These are phyloP conservation scores for Wickerhamomyces mucosus DNA, from an alignment of 805 yeast species.

Conservation along the genomic window DNA sequence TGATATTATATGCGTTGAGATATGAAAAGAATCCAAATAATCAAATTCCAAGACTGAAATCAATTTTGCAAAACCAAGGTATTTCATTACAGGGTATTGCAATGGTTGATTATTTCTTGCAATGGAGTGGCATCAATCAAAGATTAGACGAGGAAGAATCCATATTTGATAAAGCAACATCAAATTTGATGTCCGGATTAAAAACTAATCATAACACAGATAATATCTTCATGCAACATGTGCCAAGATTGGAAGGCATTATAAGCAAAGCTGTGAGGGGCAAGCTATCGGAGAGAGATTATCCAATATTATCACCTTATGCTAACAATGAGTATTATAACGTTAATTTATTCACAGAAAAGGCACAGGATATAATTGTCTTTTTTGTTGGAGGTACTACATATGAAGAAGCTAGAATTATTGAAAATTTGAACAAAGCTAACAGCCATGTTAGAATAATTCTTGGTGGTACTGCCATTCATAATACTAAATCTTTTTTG, in stretches of 20 bases:
- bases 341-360: constrained; percentile 19
- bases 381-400: constrained; percentile 85
- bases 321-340: constrained; percentile 8
- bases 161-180: constrained; percentile 20
- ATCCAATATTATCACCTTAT: constrained; percentile 34
- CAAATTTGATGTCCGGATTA: constrained; percentile 23
- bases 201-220: constrained; percentile 34
- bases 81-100: constrained; percentile 18
- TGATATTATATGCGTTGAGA: constrained; percentile 64
- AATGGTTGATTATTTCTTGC: constrained; percentile 31
- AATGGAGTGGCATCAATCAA: constrained; percentile 32
- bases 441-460: constrained; percentile 51
- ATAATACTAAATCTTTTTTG: constrained; percentile 32
- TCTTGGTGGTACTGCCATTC: constrained; percentile 71
- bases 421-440: constrained; percentile 57
- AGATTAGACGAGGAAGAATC: constrained; percentile 29
- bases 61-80: constrained; percentile 27
- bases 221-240: constrained; percentile 85
- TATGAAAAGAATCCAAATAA: constrained; percentile 46
- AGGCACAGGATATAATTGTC: constrained; percentile 57
- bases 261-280: constrained; percentile 27
- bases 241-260: constrained; percentile 53
- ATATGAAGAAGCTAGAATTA: constrained; percentile 81
- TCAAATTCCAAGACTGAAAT: constrained; percentile 30
- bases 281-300: constrained; percentile 24